Evolutionary conservation across 768 basidiomycete species (phyloP).

Genomic region (Hebeloma cylindrosporum): DNA sequence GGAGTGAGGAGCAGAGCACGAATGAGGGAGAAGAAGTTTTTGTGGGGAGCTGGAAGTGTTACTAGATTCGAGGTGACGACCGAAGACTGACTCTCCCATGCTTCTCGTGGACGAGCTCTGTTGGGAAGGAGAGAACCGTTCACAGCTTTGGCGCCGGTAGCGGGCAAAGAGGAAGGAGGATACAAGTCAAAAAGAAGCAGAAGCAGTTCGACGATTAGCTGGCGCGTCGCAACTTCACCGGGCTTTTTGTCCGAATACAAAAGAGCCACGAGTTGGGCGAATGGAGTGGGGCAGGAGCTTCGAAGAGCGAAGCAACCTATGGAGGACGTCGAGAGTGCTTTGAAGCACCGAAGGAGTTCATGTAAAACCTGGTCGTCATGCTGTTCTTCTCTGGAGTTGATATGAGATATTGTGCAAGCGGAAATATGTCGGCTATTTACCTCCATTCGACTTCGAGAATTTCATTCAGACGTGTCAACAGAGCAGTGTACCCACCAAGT

Average conservation of each 20-base stretch:
- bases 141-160: conserved; percentile 33
- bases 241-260: conserved; percentile 98
- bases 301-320: conserved; percentile 90
- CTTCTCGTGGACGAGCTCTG: conserved; percentile 43
- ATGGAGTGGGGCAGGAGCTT: conserved; percentile 87
- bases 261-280: conserved; percentile 76
- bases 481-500: conserved; percentile 80
- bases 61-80: conserved; percentile 47
- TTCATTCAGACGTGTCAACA: conserved; percentile 85
- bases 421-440: conserved; percentile 38
- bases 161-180: conserved; percentile 66
- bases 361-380: conserved; percentile 95
- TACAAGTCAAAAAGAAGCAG: conserved; percentile 89
- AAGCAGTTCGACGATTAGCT: conserved; percentile 87
- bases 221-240: conserved; percentile 87
- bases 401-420: not conserved
- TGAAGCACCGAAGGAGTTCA: conserved; percentile 90
- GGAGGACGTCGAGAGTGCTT: conserved; percentile 86
- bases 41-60: conserved; percentile 72
- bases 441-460: conserved; percentile 96
- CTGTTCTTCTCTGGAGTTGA: conserved; percentile 79
- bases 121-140: conserved; percentile 22
- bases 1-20: conserved; percentile 68
- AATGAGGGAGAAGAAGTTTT: conserved; percentile 69
- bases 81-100: conserved; percentile 54